phyloP scores from a whole-genome alignment of 768 basidiomycete genomes.

The Kwoniella mangroviensis region DNA sequence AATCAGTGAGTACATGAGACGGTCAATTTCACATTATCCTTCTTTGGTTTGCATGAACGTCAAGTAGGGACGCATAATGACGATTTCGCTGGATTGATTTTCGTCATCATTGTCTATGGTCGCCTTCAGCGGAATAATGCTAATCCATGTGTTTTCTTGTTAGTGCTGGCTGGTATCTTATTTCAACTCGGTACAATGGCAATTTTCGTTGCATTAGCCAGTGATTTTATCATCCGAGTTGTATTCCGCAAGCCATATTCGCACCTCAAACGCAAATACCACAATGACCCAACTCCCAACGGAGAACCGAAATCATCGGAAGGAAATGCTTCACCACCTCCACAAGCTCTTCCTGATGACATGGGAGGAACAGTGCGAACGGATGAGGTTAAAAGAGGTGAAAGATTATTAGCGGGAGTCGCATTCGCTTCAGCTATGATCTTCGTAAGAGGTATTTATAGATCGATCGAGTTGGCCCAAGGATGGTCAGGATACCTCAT shows the following conservation, averaged over 20 bases:
- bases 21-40: neutral
- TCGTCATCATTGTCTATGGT: neutral
- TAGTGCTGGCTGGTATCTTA: slow-evolving; percentile 54
- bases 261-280: slow-evolving; percentile 6
- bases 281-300: neutral
- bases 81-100: neutral
- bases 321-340: neutral
- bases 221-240: slow-evolving; percentile 48
- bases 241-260: slow-evolving; percentile 35
- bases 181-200: slow-evolving; percentile 53
- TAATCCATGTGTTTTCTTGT: no score
- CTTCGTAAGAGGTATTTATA: slow-evolving; percentile 46
- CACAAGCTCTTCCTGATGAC: neutral
- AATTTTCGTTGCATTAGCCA: slow-evolving; percentile 44
- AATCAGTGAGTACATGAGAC: slow-evolving; percentile 40
- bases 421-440: slow-evolving; percentile 47
- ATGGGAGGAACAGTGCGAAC: slow-evolving; percentile 3
- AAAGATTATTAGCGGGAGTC: slow-evolving; percentile 35
- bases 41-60: no score
- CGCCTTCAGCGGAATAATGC: neutral
- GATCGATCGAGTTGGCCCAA: slow-evolving; percentile 49
- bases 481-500: slow-evolving; percentile 49
- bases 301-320: neutral
- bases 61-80: no score
- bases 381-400: slow-evolving; percentile 25